phyloP scores from a whole-genome alignment of 1,284 basidiomycete species.

The Ceratobasidium sp. region DNA sequence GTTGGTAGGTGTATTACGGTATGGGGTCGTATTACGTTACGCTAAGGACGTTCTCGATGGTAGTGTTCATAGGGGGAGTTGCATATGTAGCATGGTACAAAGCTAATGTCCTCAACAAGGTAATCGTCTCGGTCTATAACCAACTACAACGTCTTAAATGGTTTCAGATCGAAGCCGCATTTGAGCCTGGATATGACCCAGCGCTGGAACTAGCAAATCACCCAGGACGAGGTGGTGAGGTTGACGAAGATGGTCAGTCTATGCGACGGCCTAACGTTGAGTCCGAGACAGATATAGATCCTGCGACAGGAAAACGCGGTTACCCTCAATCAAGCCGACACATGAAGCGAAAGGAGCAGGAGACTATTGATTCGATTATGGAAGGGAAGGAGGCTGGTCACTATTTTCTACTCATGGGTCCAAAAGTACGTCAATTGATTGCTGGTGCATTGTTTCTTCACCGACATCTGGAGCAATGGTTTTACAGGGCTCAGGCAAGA shows the following conservation, averaged over 20 bases:
- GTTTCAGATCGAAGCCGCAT: slow-evolving; percentile 72
- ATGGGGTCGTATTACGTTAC: slow-evolving; percentile 17
- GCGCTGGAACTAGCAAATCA: slow-evolving; percentile 77
- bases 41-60: slow-evolving; percentile 7
- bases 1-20: slow-evolving; percentile 62
- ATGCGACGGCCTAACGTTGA: slow-evolving; percentile 46
- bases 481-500: slow-evolving; percentile 72
- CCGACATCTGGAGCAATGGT: not conserved
- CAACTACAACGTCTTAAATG: slow-evolving; percentile 49
- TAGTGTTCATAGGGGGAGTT: slow-evolving; percentile 78
- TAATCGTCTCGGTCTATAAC: slow-evolving; percentile 56
- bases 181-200: slow-evolving; percentile 77
- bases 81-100: slow-evolving; percentile 84
- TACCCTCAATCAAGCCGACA: slow-evolving; percentile 68
- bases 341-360: slow-evolving; percentile 78
- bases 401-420: slow-evolving; percentile 81
- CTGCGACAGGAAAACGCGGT: slow-evolving; percentile 59
- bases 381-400: slow-evolving; percentile 77
- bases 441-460: not conserved
- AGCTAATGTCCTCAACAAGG: slow-evolving; percentile 81
- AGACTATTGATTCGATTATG: slow-evolving; percentile 81
- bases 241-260: slow-evolving; percentile 30
- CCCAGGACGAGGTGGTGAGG: slow-evolving; percentile 54
- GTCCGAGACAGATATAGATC: slow-evolving; percentile 42
- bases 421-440: slow-evolving; percentile 67